phyloP scores from a whole-genome alignment of 306 rosid species.

The Benincasa hispida region DNA sequence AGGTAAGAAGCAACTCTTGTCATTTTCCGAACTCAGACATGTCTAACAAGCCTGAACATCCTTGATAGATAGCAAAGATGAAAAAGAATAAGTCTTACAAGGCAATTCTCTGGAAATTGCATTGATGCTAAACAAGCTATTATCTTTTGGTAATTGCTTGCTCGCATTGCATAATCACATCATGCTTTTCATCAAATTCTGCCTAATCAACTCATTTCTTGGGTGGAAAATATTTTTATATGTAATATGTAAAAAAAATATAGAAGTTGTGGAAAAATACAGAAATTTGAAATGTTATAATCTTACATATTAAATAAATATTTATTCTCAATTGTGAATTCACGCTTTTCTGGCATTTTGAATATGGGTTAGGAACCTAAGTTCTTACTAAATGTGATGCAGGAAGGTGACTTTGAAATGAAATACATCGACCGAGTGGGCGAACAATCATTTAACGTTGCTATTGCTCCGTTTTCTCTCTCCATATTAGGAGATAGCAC shows the following conservation, averaged over 20 bases:
- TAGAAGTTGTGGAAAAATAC: background rate
- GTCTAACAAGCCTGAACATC: background rate
- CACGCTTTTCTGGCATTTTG: background rate
- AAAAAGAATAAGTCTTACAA: background rate
- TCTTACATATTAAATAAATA: background rate
- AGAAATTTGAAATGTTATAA: background rate
- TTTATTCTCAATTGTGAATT: background rate
- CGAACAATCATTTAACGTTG: slow-evolving; percentile 34
- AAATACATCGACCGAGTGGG: slow-evolving; percentile 36
- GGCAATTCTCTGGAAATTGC: background rate
- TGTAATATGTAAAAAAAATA: background rate
- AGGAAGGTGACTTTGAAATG: slow-evolving; percentile 65
- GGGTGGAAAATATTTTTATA: background rate
- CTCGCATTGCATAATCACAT: background rate
- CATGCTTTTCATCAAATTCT: background rate
- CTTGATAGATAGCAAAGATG: background rate
- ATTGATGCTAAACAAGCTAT: background rate
- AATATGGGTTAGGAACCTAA: background rate
- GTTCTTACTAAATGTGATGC: slow-evolving; percentile 3
- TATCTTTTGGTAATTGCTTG: background rate
- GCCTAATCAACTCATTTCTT: background rate
- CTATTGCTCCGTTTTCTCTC: slow-evolving; percentile 47
- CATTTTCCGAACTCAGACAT: background rate
- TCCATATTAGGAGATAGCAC: slow-evolving; percentile 29
- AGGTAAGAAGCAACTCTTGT: background rate